Conservation (phyloP, 129 eudicot species). For the Artemisia tridentata region DNA sequence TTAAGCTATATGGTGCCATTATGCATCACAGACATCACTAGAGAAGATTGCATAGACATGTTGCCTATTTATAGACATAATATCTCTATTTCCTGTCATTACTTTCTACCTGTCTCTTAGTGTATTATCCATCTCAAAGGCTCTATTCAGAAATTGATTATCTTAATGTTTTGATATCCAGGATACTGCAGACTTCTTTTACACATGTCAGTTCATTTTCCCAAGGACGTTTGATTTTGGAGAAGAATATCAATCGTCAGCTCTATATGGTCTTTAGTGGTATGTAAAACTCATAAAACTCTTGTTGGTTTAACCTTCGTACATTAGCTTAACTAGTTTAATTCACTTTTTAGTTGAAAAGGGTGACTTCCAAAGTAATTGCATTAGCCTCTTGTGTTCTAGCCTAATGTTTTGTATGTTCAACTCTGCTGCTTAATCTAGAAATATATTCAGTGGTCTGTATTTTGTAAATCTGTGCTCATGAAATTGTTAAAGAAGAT, state of each 20-base stretch:
- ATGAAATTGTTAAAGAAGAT: background rate
- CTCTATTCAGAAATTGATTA: background rate
- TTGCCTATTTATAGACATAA: background rate
- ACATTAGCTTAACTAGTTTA: conserved; percentile 13
- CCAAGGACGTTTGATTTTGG: conserved; percentile 8
- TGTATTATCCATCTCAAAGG: background rate
- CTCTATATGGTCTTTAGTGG: background rate
- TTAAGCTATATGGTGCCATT: background rate
- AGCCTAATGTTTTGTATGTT: background rate
- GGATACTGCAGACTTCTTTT: conserved; percentile 25
- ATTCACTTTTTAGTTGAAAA: background rate
- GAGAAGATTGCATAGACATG: background rate
- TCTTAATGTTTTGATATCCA: background rate
- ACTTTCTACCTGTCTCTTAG: background rate
- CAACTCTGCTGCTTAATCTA: background rate
- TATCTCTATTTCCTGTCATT: background rate
- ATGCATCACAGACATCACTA: background rate
- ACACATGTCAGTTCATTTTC: conserved; percentile 4
- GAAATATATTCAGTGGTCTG: background rate
- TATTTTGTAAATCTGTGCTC: background rate
- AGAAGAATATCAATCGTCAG: conserved; percentile 20
- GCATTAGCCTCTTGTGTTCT: conserved; percentile 8
- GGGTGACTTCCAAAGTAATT: conserved; percentile 12
- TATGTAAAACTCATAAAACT: conserved; percentile 23
- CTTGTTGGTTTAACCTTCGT: conserved; percentile 2